Percentiles rank a stretch among this genome's conserved stretches.
Evolutionary conservation across 139 green algal genomes (phyloP).

Genomic region (Tetradesmus lagerheimii): DNA sequence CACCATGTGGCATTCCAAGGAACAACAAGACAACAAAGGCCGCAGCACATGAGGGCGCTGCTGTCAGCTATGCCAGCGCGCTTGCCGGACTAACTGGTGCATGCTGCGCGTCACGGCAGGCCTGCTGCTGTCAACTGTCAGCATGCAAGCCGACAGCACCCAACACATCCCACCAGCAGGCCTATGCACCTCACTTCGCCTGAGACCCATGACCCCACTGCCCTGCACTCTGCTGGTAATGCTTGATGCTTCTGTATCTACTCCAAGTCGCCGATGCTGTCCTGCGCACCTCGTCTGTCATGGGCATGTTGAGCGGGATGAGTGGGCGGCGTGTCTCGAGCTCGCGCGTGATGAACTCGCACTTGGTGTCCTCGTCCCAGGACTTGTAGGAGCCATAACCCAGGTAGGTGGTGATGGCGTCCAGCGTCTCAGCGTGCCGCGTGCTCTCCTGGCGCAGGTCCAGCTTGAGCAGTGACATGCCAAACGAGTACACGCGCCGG

Average conservation of each 20-base stretch:
- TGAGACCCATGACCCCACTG: no score
- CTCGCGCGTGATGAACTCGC: conserved; percentile 87
- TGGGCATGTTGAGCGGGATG: conserved; percentile 85
- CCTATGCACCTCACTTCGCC: no score
- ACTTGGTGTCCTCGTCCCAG: conserved; percentile 91
- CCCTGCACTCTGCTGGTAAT: no score
- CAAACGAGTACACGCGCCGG: conserved; percentile 90
- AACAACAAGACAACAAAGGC: no score
- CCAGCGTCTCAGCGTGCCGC: conserved; percentile 88
- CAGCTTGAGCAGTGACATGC: conserved; percentile 93
- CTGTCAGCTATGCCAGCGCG: no score
- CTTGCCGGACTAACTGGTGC: not conserved
- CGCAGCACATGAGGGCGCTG: not conserved
- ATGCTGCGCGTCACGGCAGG: not conserved
- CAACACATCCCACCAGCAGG: no score
- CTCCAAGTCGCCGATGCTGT: not conserved
- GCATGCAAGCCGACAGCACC: no score
- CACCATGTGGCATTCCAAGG: no score
- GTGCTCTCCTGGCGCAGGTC: conserved; percentile 94
- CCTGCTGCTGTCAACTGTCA: no score
- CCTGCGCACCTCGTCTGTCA: conserved; percentile 73
- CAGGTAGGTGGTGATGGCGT: conserved; percentile 92
- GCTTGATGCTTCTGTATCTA: no score
- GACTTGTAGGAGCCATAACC: conserved; percentile 78
- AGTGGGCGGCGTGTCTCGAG: conserved; percentile 89